Conservation (phyloP, 192 early-diverging fungal species). For the Coemansia sp. region DNA sequence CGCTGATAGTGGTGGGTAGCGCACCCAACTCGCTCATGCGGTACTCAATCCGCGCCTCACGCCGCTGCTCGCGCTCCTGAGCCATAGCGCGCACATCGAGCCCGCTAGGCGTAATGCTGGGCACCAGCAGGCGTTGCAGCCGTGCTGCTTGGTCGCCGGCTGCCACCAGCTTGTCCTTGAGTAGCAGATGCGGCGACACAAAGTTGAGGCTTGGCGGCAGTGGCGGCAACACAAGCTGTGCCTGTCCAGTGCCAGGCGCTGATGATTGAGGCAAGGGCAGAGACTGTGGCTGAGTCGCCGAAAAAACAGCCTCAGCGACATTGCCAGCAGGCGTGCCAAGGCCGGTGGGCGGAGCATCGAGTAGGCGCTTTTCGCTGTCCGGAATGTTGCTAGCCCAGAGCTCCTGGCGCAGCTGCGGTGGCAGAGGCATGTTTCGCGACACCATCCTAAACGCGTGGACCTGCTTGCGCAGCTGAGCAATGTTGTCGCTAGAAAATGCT, state of each 20-base stretch:
- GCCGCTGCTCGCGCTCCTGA: constrained; percentile 74
- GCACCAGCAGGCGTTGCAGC: constrained; percentile 70
- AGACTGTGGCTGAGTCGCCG: constrained; percentile 8
- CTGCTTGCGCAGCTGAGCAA: constrained; percentile 71
- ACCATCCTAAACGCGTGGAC: constrained; percentile 84
- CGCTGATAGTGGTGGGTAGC: constrained; percentile 64
- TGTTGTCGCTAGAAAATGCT: constrained; percentile 60
- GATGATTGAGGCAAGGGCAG: not conserved
- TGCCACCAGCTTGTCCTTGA: constrained; percentile 58
- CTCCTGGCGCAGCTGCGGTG: constrained; percentile 65
- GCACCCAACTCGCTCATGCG: constrained; percentile 76
- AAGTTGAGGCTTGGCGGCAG: constrained; percentile 33
- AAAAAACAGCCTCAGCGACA: constrained; percentile 59
- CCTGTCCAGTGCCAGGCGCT: constrained; percentile 11
- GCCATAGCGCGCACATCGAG: constrained; percentile 77
- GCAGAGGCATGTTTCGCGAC: constrained; percentile 75
- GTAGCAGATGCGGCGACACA: constrained; percentile 58
- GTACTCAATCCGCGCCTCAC: constrained; percentile 67
- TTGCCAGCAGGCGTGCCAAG: constrained; percentile 51
- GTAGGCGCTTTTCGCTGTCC: constrained; percentile 48
- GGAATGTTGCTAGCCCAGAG: constrained; percentile 56
- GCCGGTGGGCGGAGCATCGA: constrained; percentile 28
- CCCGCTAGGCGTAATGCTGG: constrained; percentile 70
- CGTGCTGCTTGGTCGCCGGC: constrained; percentile 46
- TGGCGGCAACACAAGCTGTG: constrained; percentile 36